Base-by-base conservation (phyloP, 768 basidiomycete species). In the Leucocoprinus leucothites region DNA sequence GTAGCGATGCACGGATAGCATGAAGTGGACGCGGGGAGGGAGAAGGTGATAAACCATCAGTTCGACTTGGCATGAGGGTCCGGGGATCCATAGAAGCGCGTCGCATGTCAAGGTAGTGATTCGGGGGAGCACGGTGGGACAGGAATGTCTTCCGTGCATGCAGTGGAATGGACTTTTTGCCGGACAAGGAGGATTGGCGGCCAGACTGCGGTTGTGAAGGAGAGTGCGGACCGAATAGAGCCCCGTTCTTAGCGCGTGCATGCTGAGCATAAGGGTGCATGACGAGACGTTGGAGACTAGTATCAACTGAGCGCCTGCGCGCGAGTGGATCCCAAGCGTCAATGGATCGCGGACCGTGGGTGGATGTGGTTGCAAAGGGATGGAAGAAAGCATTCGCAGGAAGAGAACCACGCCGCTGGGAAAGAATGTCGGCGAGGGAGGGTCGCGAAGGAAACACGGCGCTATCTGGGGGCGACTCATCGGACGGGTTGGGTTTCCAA, bases 351-450 rank as follows among this genome's bases (percentile, higher is more conserved):
- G 74, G 68, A 64, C 73, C 62, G 56, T 74, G 66, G 13, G 63
- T 56, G 8, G 68, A 59, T n/a, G 61, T 50, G n/a, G 56, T 43
- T 16, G 50, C 63, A 53, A 63, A 69, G 28, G 60, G 64, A 22
- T 56, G 66, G 58, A 63, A 71, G 60, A 78, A 69, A 22, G 69
- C 69, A 64, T 72, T 73, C 44, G 69, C 71, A 25, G 84, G 85
- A 28, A 85, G 72, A 3, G 84, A 86, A 16, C 82, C 80, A 31
- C 85, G 79, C 54, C 84, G 74, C 48, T 67, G 68, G 26, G 66
- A 60, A 56, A 69, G 68, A 21, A 71, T 51, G 53, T 69, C 69
- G 67, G 52, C 59, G 59, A 64, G 58, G 71, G 65, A 71, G 60
- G 60, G 71, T 53, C 63, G 71, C 65, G 59, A 63, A 53, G 63